Percentiles rank a stretch among this genome's conserved stretches.
Evolutionary conservation across 306 rosid species (phyloP).

Genomic region (Lotus japonicus): DNA sequence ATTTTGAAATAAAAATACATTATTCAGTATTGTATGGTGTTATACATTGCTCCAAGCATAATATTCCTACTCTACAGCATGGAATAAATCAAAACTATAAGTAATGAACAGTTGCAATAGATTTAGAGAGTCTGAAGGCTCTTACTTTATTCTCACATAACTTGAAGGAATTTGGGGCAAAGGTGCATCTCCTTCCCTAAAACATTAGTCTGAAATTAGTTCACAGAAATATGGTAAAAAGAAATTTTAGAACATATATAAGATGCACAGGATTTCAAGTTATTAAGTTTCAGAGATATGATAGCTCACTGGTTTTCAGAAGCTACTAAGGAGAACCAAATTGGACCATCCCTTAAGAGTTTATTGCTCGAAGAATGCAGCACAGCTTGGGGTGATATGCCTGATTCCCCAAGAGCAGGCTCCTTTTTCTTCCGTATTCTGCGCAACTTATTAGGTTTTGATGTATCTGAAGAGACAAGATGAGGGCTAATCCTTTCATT

Average conservation of each 20-base stretch:
- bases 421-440: constrained; percentile 74
- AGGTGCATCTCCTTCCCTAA: constrained; percentile 71
- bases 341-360: constrained; percentile 48
- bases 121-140: not conserved
- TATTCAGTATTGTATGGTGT: not conserved
- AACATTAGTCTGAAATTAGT: constrained; percentile 28
- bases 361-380: constrained; percentile 45
- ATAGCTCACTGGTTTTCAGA: constrained; percentile 83
- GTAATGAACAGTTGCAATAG: not conserved
- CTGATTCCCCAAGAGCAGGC: constrained; percentile 48
- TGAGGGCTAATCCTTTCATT: constrained; percentile 43
- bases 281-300: constrained; percentile 15
- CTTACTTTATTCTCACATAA: constrained; percentile 82
- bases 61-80: constrained; percentile 1
- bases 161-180: constrained; percentile 68
- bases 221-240: not conserved
- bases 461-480: constrained; percentile 36
- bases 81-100: not conserved
- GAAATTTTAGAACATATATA: not conserved
- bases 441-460: constrained; percentile 58
- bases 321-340: constrained; percentile 92
- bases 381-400: constrained; percentile 62
- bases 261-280: constrained; percentile 6
- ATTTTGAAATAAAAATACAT: no score
- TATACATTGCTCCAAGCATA: not conserved